These are phyloP conservation scores for Plasmodium falciparum DNA, from an alignment of 169 alveolate species.

Conservation along the genomic window DNA sequence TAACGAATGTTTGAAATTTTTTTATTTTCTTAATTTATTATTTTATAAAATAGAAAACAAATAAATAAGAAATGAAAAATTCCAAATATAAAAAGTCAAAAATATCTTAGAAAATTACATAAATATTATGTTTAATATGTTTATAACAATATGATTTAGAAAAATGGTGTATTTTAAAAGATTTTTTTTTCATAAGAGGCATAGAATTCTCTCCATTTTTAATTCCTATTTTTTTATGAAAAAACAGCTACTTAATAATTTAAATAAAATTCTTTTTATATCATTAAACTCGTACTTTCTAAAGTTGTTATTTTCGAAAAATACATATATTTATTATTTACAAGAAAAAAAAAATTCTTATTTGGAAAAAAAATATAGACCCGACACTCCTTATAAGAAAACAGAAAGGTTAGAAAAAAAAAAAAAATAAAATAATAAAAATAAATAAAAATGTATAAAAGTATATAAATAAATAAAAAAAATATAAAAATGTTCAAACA, in stretches of 20 bases:
- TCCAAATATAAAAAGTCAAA: no score
- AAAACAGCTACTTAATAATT: conserved; percentile 3
- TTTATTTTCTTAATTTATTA: no score
- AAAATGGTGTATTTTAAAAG: not conserved
- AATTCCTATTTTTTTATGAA: not conserved
- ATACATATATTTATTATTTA: conserved; percentile 10
- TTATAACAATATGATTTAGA: not conserved
- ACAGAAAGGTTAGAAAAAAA: conserved; percentile 52
- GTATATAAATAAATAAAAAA: not conserved
- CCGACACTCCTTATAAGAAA: conserved; percentile 41
- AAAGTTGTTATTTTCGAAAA: conserved; percentile 40
- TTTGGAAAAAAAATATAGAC: conserved; percentile 53
- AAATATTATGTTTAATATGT: no score
- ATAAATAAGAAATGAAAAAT: no score
- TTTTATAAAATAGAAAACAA: no score
- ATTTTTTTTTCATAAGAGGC: not conserved
- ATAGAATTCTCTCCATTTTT: conserved; percentile 7
- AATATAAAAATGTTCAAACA: not conserved
- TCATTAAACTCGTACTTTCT: conserved; percentile 31
- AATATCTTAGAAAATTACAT: no score
- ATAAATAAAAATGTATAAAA: conserved; percentile 1
- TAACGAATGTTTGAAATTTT: no score
- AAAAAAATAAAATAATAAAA: not conserved
- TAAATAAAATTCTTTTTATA: conserved; percentile 20
- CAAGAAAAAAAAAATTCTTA: conserved; percentile 50